Percentiles rank a stretch among this genome's conserved stretches.
These are phyloP conservation scores for Chytriomyces sp. DNA, from an alignment of 192 early-diverging fungal genomes.

Conservation along the genomic window DNA sequence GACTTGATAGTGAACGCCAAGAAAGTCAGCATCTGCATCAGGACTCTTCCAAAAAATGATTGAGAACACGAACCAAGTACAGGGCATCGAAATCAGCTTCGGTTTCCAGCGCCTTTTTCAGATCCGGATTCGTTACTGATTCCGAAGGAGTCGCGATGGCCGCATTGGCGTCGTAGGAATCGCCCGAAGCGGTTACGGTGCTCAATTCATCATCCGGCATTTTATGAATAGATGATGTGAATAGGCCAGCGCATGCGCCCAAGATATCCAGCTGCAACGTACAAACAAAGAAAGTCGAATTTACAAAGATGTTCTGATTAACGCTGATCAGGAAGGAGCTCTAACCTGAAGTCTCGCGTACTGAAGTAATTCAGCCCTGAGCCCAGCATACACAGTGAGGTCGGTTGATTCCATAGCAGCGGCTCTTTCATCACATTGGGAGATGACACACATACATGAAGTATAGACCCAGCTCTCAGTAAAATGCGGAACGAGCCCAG, in stretches of 20 bases:
- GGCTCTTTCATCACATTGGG: constrained; percentile 78
- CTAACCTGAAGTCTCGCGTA: constrained; percentile 77
- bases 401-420: constrained; percentile 49
- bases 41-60: background rate
- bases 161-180: constrained; percentile 9
- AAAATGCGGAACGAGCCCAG: constrained; percentile 62
- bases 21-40: background rate
- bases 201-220: constrained; percentile 14
- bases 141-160: constrained; percentile 27
- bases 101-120: constrained; percentile 63
- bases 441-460: constrained; percentile 75
- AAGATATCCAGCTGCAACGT: constrained; percentile 73
- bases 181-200: background rate
- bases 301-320: constrained; percentile 3
- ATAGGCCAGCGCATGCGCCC: constrained; percentile 62
- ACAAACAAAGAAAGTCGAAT: background rate
- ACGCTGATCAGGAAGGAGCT: background rate
- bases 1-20: constrained; percentile 44
- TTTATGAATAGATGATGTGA: constrained; percentile 51
- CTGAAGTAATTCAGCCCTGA: constrained; percentile 76
- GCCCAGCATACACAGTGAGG: constrained; percentile 67
- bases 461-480: constrained; percentile 83
- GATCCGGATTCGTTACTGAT: constrained; percentile 70
- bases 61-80: constrained; percentile 63
- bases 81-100: constrained; percentile 72